Evolutionary conservation across 177 flowering plant genomes (phyloP).

Genomic region (Vitis hybrid): DNA sequence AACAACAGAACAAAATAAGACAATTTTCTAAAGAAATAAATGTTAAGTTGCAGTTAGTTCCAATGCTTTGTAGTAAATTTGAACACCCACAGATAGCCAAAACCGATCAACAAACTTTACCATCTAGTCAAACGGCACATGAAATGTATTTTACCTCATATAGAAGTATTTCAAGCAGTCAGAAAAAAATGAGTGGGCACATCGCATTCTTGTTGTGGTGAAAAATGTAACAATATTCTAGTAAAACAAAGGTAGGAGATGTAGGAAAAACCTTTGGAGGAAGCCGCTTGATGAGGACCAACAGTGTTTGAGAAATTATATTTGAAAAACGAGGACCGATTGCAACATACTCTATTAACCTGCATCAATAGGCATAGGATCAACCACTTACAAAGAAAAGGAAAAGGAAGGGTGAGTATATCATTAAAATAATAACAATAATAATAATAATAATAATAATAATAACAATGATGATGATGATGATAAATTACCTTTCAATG

Average conservation of each 20-base stretch:
- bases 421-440: too few species aligned
- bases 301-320: conserved; percentile 76
- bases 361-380: conserved; percentile 22
- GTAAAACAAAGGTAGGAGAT: neutral
- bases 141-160: too few species aligned
- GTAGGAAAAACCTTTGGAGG: conserved; percentile 78
- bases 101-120: too few species aligned
- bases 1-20: neutral
- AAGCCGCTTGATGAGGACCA: conserved; percentile 87
- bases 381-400: conserved; percentile 1
- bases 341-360: conserved; percentile 84
- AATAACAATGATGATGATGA: too few species aligned
- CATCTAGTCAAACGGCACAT: too few species aligned
- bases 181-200: too few species aligned
- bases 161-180: too few species aligned
- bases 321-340: conserved; percentile 98
- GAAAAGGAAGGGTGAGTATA: neutral
- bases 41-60: neutral
- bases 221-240: neutral
- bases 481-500: conserved; percentile 72
- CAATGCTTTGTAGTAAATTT: neutral
- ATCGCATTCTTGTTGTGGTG: too few species aligned
- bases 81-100: neutral
- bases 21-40: conserved; percentile 4
- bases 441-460: too few species aligned